Evolutionary conservation across 2,329 filamentous ascomycete genomes (phyloP).

Genomic region (Monosporascus sp.): DNA sequence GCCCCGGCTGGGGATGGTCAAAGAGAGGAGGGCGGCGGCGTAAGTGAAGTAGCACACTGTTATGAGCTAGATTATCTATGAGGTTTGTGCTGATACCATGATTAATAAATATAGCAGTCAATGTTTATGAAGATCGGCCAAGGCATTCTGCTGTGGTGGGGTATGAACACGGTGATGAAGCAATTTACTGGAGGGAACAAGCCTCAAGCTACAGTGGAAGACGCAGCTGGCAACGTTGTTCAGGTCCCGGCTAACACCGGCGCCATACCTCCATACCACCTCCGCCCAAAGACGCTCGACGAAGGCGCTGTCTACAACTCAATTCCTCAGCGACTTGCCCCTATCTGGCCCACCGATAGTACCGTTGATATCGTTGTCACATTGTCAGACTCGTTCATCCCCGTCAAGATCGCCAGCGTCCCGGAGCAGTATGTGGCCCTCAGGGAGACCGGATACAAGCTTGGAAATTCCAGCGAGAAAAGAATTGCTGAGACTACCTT

Average conservation of each 20-base stretch:
- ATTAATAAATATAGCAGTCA: constrained; percentile 23
- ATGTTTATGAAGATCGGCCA: constrained; percentile 44
- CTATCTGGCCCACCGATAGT: constrained; percentile 80
- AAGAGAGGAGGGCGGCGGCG: constrained; percentile 23
- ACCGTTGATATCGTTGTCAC: constrained; percentile 79
- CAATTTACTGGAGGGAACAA: constrained; percentile 45
- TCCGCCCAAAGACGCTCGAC: constrained; percentile 56
- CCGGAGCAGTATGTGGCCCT: constrained; percentile 67
- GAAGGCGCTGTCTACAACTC: constrained; percentile 58
- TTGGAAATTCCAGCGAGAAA: constrained; percentile 74
- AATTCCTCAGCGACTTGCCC: constrained; percentile 67
- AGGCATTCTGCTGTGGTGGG: constrained; percentile 51
- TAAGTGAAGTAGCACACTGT: constrained; percentile 17
- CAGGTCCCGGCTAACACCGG: constrained; percentile 48
- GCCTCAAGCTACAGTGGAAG: constrained; percentile 40
- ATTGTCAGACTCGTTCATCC: constrained; percentile 67
- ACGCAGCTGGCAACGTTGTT: constrained; percentile 47
- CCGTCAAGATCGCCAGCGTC: constrained; percentile 60
- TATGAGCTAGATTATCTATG: background rate
- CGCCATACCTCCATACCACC: constrained; percentile 57
- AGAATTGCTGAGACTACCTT: constrained; percentile 74
- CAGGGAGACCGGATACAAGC: constrained; percentile 71
- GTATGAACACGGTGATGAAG: constrained; percentile 52
- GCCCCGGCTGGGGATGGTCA: constrained; percentile 24
- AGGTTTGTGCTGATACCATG: background rate